Percentiles rank a stretch among this genome's conserved stretches.
These are phyloP conservation scores for Phytophthora quininea DNA, from an alignment of 352 stramenopile genomes.

Conservation along the genomic window DNA sequence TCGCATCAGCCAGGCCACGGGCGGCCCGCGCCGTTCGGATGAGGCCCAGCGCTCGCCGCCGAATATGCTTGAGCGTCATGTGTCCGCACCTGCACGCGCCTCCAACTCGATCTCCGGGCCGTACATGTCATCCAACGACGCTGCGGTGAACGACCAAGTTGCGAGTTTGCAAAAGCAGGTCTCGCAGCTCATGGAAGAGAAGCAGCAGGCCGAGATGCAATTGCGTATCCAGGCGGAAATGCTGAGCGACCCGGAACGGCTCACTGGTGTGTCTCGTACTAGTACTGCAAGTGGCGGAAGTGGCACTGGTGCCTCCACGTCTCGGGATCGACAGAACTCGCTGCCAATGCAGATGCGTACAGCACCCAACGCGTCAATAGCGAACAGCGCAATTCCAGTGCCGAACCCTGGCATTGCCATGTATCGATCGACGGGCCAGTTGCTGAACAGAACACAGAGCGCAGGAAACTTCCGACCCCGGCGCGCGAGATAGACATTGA, in stretches of 20 bases:
- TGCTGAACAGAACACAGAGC: conserved; percentile 42
- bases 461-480: conserved; percentile 43
- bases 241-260: conserved; percentile 51
- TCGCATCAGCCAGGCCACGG: conserved; percentile 27
- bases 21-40: conserved; percentile 60
- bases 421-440: conserved; percentile 49
- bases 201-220: conserved; percentile 79
- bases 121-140: conserved; percentile 33
- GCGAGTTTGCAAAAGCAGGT: conserved; percentile 87
- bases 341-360: conserved; percentile 58
- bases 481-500: conserved; percentile 52
- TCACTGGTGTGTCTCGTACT: conserved; percentile 41
- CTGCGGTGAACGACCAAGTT: conserved; percentile 80
- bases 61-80: conserved; percentile 69
- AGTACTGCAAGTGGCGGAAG: conserved; percentile 43
- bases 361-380: conserved; percentile 19
- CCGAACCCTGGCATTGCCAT: conserved; percentile 35
- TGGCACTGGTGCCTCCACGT: conserved; percentile 18
- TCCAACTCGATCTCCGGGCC: conserved; percentile 25
- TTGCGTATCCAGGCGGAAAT: conserved; percentile 76
- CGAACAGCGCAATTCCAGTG: conserved; percentile 12
- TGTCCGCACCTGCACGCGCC: conserved; percentile 68
- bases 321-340: conserved; percentile 68
- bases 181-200: conserved; percentile 84
- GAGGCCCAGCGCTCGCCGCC: conserved; percentile 45